Base-by-base conservation (phyloP, 495 filamentous ascomycete genomes). In the Oidiodendron maius region DNA sequence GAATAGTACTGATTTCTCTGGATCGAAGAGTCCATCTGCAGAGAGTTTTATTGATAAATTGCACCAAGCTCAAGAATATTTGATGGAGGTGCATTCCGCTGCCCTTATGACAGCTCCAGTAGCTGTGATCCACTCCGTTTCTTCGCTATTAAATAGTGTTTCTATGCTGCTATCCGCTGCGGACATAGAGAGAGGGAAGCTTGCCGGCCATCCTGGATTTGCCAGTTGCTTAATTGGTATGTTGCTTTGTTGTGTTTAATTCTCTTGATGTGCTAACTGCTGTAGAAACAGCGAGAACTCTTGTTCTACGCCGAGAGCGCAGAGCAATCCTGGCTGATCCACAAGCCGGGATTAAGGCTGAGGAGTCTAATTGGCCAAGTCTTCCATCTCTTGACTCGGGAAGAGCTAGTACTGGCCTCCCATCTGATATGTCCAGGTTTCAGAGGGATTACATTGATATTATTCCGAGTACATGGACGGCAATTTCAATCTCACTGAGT, bases 381-480 rank as follows among this genome's bases (percentile, higher is more conserved):
- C 12, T 60, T 9, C 15, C 18, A 10, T 20, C 26, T 3, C 3
- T 17, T 12, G 48, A 61, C 3, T 8, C 24, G 4, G 53, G 44
- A 15, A 47, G 44, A 40, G 47, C 56, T 22, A 59, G 55, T 22
- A 4, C 46, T 28, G 50, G 63, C 11, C 43, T 65, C 32, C 63
- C 66, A 4, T 61, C 68, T 15, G 78, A 79, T 32, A 64, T 75
- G 60, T 64, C 65, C 44, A 65, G 54, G 8, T 86, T 90, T 53
- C 83, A 87, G 58, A 64, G 65, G 35, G 77, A 89, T 26, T 89
- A 81, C 59, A 69, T 90, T 50, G 86, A 91, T 56, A 87, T 94
- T 46, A 81, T 97, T 23, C 94, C 93, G 0, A 64, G 70, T 17
- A 63, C 71, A 18, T 98, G 93, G 93, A 89, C 82, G 32, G 88